phyloP scores from a whole-genome alignment of 257 asterid species.

The Scutellaria baicalensis region DNA sequence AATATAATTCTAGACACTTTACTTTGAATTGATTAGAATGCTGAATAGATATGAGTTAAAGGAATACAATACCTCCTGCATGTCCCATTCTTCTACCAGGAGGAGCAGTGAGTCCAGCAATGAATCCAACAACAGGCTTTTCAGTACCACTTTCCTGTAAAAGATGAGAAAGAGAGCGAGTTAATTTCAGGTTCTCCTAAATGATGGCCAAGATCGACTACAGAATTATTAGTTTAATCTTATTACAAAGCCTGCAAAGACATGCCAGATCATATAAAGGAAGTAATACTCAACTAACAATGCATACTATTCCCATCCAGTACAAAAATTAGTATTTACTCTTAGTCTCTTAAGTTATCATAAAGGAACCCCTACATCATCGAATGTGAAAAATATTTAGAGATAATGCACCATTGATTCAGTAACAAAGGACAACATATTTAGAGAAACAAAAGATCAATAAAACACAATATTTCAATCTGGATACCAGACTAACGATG shows the following conservation, averaged over 20 bases:
- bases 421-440: not conserved
- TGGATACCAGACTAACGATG: not conserved
- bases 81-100: conserved; percentile 94
- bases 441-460: not conserved
- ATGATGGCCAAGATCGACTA: not conserved
- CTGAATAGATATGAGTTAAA: not conserved
- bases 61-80: conserved; percentile 60
- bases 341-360: not conserved
- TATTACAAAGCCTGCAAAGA: not conserved
- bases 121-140: conserved; percentile 75
- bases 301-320: not conserved
- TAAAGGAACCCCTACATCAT: not conserved
- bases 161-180: not conserved
- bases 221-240: not conserved
- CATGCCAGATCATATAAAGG: not conserved
- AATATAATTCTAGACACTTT: not conserved
- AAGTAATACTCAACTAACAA: not conserved
- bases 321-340: not conserved
- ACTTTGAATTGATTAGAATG: not conserved
- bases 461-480: not conserved
- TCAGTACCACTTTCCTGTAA: conserved; percentile 72
- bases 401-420: not conserved
- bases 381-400: not conserved
- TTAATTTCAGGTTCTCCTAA: not conserved
- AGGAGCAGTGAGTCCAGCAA: conserved; percentile 93